Percentiles rank a stretch among this genome's conserved stretches.
These are phyloP conservation scores for Nemania sp. DNA, from an alignment of 2,329 filamentous ascomycete genomes.

Conservation along the genomic window DNA sequence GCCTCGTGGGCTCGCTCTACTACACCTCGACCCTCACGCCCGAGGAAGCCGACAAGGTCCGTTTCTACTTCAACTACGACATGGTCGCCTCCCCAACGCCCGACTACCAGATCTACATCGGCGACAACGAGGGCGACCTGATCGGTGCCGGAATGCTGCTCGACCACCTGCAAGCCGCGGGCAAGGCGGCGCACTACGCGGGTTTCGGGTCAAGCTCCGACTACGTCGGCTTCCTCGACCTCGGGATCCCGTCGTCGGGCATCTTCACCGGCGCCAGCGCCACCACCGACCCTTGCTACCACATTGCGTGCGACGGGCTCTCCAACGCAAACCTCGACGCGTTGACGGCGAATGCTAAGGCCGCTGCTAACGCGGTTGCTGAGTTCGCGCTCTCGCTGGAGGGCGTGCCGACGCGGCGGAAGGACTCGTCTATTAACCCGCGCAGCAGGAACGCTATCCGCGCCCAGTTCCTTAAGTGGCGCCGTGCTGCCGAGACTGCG, in stretches of 20 bases:
- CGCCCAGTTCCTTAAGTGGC: constrained; percentile 39
- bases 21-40: constrained; percentile 54
- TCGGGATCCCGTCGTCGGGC: constrained; percentile 56
- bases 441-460: constrained; percentile 28
- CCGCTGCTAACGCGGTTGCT: constrained; percentile 65
- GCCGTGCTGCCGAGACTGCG: constrained; percentile 33
- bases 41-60: constrained; percentile 64
- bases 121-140: constrained; percentile 53
- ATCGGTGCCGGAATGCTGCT: constrained; percentile 52
- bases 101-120: constrained; percentile 54
- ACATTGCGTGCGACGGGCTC: constrained; percentile 56
- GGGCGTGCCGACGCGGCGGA: constrained; percentile 37
- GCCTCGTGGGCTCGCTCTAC: constrained; percentile 59
- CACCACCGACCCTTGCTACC: constrained; percentile 55
- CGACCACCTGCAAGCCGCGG: constrained; percentile 54
- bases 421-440: constrained; percentile 29
- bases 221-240: constrained; percentile 56
- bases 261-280: constrained; percentile 57
- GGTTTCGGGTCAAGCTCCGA: constrained; percentile 56
- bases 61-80: constrained; percentile 77
- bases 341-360: constrained; percentile 55
- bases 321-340: constrained; percentile 58
- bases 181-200: constrained; percentile 51
- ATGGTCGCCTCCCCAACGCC: constrained; percentile 70
- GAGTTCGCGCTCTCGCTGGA: constrained; percentile 41